Base-by-base conservation (phyloP, 331 rosid species). In the Arachis monticola region DNA sequence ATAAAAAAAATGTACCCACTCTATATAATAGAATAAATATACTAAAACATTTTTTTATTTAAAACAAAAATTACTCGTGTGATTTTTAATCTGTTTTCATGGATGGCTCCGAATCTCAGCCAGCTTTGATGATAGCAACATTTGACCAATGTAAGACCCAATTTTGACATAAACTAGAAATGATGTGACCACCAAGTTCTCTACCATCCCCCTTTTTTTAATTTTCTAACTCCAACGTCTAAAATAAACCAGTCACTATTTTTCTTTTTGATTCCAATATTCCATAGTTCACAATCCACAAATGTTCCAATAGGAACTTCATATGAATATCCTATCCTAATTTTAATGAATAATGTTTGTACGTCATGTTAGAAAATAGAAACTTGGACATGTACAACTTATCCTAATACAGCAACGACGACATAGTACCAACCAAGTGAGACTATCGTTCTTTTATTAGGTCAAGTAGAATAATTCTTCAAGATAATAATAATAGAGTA, bases 111-210 rank as follows among this genome's bases (percentile, higher is more conserved):
- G 30, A 80, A 48, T 70, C 71, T 35, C 17, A 40, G 13, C 82
- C 88, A 79, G 77, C 86, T 77, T 79, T 35, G 69, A 53, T 41
- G 89, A 82, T 73, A 85, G 81, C 71, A 79, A 82, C 81, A 9
- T 41, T 69, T 79, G 86, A 82, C 79, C 82, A 30, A 14, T 2
- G 30, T 1, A 12, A 58, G 73, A 69, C 50, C 75, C n/a, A 3
- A 5, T 4, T 31, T 71, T 41, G 68, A 63, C 46, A 73, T 5
- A 66, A 45, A 79, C 45, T 59, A 40, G 35, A 5, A 31, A 44
- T 3, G 46, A 59, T 65, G 59, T 27, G 32, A 59, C 17, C 1
- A 63, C 30, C 0, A 57, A 50, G 27, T 64, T 64, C 14, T 10
- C 60, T 57, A 47, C 8, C 59, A 42, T 14, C 8, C 44, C 45